Percentiles rank a stretch among this genome's conserved stretches.
Conservation (phyloP, 208 protist genomes). For the Trypanosoma melophagium region DNA sequence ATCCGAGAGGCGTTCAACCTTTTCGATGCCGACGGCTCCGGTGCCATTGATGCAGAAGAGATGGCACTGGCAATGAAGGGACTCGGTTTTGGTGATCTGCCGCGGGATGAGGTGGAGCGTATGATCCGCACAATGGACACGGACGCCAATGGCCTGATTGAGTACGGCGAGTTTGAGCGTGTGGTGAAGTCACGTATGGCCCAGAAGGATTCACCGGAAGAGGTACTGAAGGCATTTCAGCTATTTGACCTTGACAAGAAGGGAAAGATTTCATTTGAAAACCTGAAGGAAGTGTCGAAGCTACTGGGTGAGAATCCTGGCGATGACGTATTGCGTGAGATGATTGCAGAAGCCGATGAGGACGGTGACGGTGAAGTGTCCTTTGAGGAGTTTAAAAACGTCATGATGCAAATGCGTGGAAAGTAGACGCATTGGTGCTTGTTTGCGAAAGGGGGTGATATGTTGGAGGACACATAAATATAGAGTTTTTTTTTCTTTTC, state of each 20-base stretch:
- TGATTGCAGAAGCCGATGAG: conserved; percentile 96
- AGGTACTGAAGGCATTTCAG: conserved; percentile 95
- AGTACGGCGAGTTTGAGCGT: conserved; percentile 89
- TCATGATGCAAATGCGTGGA: conserved; percentile 91
- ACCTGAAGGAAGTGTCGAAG: conserved; percentile 96
- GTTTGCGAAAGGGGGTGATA: conserved; percentile 24
- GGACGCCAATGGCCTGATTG: conserved; percentile 85
- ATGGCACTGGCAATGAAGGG: conserved; percentile 95
- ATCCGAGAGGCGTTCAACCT: conserved; percentile 97
- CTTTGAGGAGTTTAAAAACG: conserved; percentile 95
- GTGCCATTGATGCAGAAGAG: conserved; percentile 92
- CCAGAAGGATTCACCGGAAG: conserved; percentile 92
- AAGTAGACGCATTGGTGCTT: conserved; percentile 43
- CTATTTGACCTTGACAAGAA: conserved; percentile 96
- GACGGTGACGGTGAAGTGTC: conserved; percentile 96
- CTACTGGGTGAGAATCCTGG: conserved; percentile 95
- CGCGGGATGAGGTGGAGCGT: conserved; percentile 92
- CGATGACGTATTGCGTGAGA: conserved; percentile 97
- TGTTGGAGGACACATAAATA: not conserved
- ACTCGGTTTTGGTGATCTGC: conserved; percentile 93
- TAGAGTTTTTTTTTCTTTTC: conserved; percentile 4
- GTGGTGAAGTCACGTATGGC: conserved; percentile 92
- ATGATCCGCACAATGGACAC: conserved; percentile 88
- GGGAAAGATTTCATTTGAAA: conserved; percentile 95
- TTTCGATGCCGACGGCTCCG: conserved; percentile 95